Percentiles rank a stretch among this genome's conserved stretches.
phyloP scores from a whole-genome alignment of 176 grass and related monocot genomes.

The maize (Zea mays) region Zm-B73-REFERENCE-NAM-5.0 NC_050098.1:221484001-221484500 shows the following conservation, averaged over 20 bases:
- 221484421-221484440: neutral
- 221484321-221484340: neutral
- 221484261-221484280: neutral
- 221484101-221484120: neutral
- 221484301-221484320: neutral
- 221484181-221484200: neutral
- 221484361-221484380: neutral
- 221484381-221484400: neutral
- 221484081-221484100: conserved; percentile 25
- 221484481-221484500: neutral
- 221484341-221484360: neutral
- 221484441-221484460: conserved; percentile 40
- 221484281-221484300: neutral
- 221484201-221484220: conserved; percentile 24
- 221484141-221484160: conserved; percentile 19
- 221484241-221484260: neutral
- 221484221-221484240: neutral
- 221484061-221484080: neutral
- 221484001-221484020: neutral
- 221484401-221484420: conserved; percentile 17
- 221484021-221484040: neutral
- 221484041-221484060: neutral
- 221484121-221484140: conserved; percentile 33
- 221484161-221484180: neutral
- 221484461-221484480: conserved; percentile 22